Evolutionary conservation across 257 asterid species (phyloP).

Genomic region (Anisodus tanguticus): DNA sequence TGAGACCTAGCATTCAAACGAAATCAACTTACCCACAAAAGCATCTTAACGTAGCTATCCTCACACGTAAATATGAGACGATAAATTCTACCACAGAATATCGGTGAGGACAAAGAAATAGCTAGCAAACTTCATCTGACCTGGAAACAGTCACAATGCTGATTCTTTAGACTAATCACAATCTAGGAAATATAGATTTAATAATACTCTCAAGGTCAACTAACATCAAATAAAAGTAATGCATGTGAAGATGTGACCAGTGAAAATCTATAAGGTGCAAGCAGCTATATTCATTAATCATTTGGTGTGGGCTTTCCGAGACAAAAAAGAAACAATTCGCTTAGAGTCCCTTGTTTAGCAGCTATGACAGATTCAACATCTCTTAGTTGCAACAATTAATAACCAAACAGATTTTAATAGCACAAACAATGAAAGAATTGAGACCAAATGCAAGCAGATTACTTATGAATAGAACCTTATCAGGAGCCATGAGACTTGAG

Average conservation of each 20-base stretch:
- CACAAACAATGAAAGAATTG: not conserved
- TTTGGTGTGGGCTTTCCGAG: not conserved
- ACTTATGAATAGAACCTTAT: slow-evolving; percentile 1
- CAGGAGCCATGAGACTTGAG: not conserved
- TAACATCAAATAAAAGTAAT: not conserved
- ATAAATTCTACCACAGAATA: not conserved
- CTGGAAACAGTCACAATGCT: not conserved
- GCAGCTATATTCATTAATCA: slow-evolving; percentile 2
- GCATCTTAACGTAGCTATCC: slow-evolving; percentile 1
- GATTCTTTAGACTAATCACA: not conserved
- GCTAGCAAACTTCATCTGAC: not conserved
- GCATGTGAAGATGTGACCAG: not conserved
- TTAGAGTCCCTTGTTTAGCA: slow-evolving; percentile 15
- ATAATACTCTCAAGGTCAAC: not conserved
- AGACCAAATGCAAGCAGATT: slow-evolving; percentile 7
- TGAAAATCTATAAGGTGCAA: slow-evolving; percentile 14
- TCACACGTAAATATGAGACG: not conserved
- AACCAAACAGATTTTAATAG: not conserved
- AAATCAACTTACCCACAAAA: not conserved
- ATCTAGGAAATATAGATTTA: not conserved
- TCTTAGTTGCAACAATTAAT: not conserved
- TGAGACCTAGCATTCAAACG: not conserved
- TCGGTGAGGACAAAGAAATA: not conserved
- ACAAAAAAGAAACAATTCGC: not conserved
- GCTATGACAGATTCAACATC: not conserved